Evolutionary conservation across 1,139 yeast genomes (phyloP), one percentile per base, ranked within the genome.

Genomic region (Zhuliangozyma parablackwelliae): DNA sequence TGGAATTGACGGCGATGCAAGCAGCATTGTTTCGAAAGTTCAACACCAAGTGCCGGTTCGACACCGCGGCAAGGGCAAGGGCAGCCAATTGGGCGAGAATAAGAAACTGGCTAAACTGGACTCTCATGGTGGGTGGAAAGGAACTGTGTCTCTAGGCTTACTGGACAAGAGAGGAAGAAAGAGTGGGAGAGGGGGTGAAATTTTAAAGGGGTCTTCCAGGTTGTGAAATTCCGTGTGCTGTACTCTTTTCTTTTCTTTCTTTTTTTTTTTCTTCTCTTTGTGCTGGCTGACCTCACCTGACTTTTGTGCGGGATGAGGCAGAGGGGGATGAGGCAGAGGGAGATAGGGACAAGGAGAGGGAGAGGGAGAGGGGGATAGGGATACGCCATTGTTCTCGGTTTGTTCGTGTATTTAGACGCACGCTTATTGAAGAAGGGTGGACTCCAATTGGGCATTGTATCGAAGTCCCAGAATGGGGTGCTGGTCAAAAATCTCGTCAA

Each of bases 401-500:
- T 16, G 16, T 23, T 7, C 24, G 5, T 6, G 6, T 10, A 8
- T 11, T 3, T 26, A 26, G 2, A 9, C 28, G 7, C 6, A 26
- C 28, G 3, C 26, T 30, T 43, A 45, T 35, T 45, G 44, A 26
- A 45, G 38, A 10, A 45, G 33, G 11, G 48, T 40, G 25, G 37
- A 42, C 35, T 45, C 48, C 28, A 40, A 31, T n/a, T 33, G 39
- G 26, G 40, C 43, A 32, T 46, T 50, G 30, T 48, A 50, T 40
- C 56, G 46, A 5, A 37, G 37, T 12, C 56, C 56, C 20, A 35
- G 33, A 24, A 51, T 37, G 11, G 48, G 47, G 31, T 44, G 35
- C 26, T 46, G 40, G 21, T 41, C 43, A 21, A 50, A 53, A 42
- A 77, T 66, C 9, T 60, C 54, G 40, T 77, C 69, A 36, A 80